These are phyloP conservation scores for Diplogelasinospora grovesii DNA, from an alignment of 495 filamentous ascomycete species.

Conservation along the genomic window DNA sequence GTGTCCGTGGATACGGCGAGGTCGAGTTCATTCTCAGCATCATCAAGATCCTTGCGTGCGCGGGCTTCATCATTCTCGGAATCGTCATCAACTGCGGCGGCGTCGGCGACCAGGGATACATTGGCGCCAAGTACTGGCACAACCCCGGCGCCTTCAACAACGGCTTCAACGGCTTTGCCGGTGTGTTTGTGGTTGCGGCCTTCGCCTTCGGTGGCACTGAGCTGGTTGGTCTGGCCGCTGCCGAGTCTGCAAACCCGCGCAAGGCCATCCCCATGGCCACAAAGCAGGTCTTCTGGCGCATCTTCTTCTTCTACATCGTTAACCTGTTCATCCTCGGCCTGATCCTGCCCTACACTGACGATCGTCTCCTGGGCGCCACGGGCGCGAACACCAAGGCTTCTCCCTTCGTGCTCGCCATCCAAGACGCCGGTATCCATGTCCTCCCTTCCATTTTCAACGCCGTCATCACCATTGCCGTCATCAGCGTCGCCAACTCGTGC, in stretches of 20 bases:
- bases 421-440: constrained; percentile 56
- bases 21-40: constrained; percentile 36
- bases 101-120: constrained; percentile 60
- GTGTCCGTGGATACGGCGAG: constrained; percentile 52
- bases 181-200: constrained; percentile 59
- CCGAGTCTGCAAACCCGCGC: constrained; percentile 71
- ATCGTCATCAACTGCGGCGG: constrained; percentile 46
- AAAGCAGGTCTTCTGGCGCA: constrained; percentile 78
- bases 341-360: constrained; percentile 37
- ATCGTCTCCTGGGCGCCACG: constrained; percentile 35
- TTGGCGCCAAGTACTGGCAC: constrained; percentile 49
- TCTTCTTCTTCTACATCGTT: constrained; percentile 75
- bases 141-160: constrained; percentile 59
- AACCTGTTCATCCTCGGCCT: constrained; percentile 56
- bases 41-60: constrained; percentile 33
- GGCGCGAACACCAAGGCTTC: constrained; percentile 41
- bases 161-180: constrained; percentile 62
- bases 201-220: constrained; percentile 69
- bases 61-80: constrained; percentile 47
- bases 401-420: constrained; percentile 64
- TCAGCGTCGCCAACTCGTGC: constrained; percentile 56
- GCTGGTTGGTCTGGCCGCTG: constrained; percentile 66
- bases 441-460: constrained; percentile 66
- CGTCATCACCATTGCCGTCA: constrained; percentile 56
- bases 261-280: constrained; percentile 72